Evolutionary conservation across 345 rosid species (phyloP).

Genomic region (Gossypium sturtianum): DNA sequence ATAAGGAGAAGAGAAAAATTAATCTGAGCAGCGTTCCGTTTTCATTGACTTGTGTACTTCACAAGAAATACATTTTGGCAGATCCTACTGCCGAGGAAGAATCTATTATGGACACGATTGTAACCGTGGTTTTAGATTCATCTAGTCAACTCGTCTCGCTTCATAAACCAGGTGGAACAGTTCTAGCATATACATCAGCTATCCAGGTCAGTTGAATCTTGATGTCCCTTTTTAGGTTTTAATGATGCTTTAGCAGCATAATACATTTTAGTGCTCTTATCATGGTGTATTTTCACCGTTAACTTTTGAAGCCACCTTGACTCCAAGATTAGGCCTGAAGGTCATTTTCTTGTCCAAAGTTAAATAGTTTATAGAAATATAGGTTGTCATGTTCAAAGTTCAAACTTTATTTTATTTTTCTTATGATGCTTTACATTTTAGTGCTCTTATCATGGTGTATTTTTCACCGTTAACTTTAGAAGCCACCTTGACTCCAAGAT

Average conservation of each 20-base stretch:
- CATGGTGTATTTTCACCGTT: not conserved
- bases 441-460: not conserved
- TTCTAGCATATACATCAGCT: slow-evolving; percentile 56
- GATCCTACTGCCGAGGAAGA: slow-evolving; percentile 93
- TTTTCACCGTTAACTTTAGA: not conserved
- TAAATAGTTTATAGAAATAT: not conserved
- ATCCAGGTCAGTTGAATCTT: slow-evolving; percentile 47
- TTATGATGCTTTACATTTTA: not conserved
- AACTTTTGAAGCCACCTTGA: not conserved
- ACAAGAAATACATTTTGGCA: slow-evolving; percentile 73
- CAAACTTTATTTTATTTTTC: too few species aligned
- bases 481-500: not conserved
- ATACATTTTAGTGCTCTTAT: not conserved
- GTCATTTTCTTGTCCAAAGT: not conserved
- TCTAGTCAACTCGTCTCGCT: slow-evolving; percentile 61
- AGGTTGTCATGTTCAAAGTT: not conserved
- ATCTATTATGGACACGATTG: slow-evolving; percentile 69
- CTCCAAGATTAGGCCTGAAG: not conserved
- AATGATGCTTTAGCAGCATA: not conserved
- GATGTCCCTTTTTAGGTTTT: not conserved
- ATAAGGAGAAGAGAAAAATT: slow-evolving; percentile 73
- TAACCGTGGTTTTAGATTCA: slow-evolving; percentile 69
- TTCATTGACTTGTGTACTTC: slow-evolving; percentile 71
- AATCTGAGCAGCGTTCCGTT: slow-evolving; percentile 54
- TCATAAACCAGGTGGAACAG: slow-evolving; percentile 78